phyloP scores from a whole-genome alignment of 2,329 filamentous ascomycete species.

The Elsinoe ampelina region DNA sequence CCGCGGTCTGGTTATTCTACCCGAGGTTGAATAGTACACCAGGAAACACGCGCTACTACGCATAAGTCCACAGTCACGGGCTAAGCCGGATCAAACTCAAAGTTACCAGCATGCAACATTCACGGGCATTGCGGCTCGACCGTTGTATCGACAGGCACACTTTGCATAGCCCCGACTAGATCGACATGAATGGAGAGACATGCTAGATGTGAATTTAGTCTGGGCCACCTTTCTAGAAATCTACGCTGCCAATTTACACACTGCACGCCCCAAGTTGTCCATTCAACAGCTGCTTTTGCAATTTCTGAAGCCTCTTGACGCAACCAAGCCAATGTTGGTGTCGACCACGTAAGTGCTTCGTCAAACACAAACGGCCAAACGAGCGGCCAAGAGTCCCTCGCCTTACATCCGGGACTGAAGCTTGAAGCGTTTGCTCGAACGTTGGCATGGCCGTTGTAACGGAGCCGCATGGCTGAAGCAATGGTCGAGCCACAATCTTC shows the following conservation, averaged over 20 bases:
- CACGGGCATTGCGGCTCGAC: background rate
- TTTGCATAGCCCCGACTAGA: background rate
- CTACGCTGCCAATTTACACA: background rate
- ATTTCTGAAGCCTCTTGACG: too few relatives aligned
- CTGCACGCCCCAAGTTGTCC: background rate
- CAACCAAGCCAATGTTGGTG: conserved; percentile 7
- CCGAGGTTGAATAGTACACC: too few relatives aligned
- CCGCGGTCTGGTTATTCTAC: too few relatives aligned
- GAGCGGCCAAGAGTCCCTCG: background rate
- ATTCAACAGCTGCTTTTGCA: background rate
- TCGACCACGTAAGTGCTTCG: background rate
- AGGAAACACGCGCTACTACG: too few relatives aligned
- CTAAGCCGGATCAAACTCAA: background rate
- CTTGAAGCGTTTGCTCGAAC: background rate
- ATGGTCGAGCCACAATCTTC: background rate
- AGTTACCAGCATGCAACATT: background rate
- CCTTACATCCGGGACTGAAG: background rate
- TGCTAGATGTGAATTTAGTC: background rate
- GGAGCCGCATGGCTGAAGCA: background rate
- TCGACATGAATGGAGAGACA: background rate
- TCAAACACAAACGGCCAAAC: background rate
- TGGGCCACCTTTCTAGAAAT: background rate
- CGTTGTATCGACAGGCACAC: conserved; percentile 5
- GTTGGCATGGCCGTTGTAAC: background rate
- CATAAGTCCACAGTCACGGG: background rate